Conservation (phyloP, 768 basidiomycete genomes). For the Lactifluus pinguis region DNA sequence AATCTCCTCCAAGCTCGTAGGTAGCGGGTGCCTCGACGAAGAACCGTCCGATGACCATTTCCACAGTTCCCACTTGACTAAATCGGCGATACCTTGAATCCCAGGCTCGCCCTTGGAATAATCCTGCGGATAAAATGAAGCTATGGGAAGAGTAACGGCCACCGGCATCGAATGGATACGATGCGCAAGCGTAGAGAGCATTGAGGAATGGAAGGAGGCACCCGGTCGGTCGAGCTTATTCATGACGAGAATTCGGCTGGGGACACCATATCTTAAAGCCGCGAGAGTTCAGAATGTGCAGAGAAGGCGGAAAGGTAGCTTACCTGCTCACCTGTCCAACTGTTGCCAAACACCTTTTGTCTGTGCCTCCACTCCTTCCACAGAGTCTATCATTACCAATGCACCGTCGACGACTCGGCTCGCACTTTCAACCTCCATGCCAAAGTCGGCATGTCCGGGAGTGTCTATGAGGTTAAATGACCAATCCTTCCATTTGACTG, state of each 20-base stretch:
- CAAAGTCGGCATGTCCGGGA: constrained; percentile 89
- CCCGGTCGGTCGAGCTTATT: constrained; percentile 88
- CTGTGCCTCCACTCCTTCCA: constrained; percentile 87
- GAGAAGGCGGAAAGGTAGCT: constrained; percentile 15
- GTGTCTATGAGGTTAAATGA: constrained; percentile 85
- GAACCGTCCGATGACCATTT: constrained; percentile 53
- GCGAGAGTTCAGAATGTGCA: neutral
- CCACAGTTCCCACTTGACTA: constrained; percentile 80
- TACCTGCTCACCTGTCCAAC: constrained; percentile 60
- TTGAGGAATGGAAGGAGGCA: constrained; percentile 64
- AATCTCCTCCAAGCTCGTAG: constrained; percentile 40
- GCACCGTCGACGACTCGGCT: constrained; percentile 87
- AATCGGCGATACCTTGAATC: constrained; percentile 74
- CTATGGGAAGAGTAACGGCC: constrained; percentile 61
- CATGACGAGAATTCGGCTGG: constrained; percentile 69
- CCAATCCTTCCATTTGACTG: constrained; percentile 79
- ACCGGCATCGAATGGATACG: constrained; percentile 69
- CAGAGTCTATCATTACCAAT: constrained; percentile 80
- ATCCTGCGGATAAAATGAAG: constrained; percentile 59
- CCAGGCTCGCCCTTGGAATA: constrained; percentile 74
- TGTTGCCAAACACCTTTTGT: constrained; percentile 87
- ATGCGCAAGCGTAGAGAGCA: constrained; percentile 65
- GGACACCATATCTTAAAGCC: constrained; percentile 59
- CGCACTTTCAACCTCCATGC: constrained; percentile 95
- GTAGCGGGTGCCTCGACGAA: constrained; percentile 37